phyloP scores from a whole-genome alignment of 23 red algal genomes.

The Gracilaria domingensis region DNA sequence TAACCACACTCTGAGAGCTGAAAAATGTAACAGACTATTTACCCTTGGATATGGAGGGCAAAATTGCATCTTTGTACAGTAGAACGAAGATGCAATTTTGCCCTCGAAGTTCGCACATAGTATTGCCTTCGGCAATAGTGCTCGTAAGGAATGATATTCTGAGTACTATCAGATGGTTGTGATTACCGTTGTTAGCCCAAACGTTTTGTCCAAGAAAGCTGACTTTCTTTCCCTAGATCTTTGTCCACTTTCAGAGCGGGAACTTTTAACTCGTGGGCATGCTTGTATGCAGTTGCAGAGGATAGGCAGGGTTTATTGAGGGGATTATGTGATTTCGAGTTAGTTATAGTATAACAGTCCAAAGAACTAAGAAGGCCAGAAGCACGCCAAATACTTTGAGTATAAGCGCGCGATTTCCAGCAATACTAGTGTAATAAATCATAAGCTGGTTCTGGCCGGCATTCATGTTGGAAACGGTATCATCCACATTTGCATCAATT shows the following conservation, averaged over 20 bases:
- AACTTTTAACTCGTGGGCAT: background rate
- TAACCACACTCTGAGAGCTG: too few species aligned
- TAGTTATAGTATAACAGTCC: slow-evolving; percentile 91
- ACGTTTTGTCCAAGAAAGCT: too few species aligned
- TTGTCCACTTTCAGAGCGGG: background rate
- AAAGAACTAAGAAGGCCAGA: slow-evolving; percentile 89
- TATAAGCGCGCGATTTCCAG: slow-evolving; percentile 91
- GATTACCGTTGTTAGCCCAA: too few species aligned
- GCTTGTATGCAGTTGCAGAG: background rate
- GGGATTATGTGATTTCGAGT: background rate
- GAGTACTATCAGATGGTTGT: background rate
- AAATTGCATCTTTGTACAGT: too few species aligned
- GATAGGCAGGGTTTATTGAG: background rate
- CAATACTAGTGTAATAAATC: slow-evolving; percentile 91
- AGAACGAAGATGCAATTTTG: too few species aligned
- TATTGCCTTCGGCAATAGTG: background rate
- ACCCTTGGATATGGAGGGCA: too few species aligned
- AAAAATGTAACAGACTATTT: too few species aligned
- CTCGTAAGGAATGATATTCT: too few species aligned
- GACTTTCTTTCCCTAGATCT: background rate
- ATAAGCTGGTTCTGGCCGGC: slow-evolving; percentile 92
- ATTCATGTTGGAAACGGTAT: slow-evolving; percentile 85
- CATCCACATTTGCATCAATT: slow-evolving; percentile 97
- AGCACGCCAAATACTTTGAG: slow-evolving; percentile 96
- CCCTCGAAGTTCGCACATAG: too few species aligned